Conservation (phyloP, 495 filamentous ascomycete genomes). For the Staphylotrichum tortipilum region DNA sequence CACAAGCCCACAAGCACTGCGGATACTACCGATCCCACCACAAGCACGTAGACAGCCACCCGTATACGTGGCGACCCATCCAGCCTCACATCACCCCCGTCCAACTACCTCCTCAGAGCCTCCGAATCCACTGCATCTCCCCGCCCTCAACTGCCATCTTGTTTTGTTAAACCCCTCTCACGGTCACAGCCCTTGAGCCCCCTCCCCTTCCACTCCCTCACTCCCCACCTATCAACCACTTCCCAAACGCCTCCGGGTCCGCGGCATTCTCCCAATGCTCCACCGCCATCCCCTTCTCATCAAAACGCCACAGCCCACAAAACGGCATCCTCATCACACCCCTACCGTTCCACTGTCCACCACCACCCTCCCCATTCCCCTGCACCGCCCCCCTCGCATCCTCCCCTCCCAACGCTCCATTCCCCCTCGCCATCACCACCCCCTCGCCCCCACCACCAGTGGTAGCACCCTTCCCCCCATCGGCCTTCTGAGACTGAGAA, state of each 20-base stretch:
- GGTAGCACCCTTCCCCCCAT: not conserved
- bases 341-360: no score
- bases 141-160: no score
- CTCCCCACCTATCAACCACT: constrained; percentile 5
- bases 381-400: not conserved
- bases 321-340: constrained; percentile 14
- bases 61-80: no score
- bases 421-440: not conserved
- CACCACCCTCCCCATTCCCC: not conserved
- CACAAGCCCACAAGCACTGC: no score
- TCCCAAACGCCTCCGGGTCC: constrained; percentile 2
- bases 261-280: constrained; percentile 20
- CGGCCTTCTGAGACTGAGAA: no score
- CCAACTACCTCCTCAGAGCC: no score
- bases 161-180: not conserved
- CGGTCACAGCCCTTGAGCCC: not conserved
- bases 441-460: not conserved
- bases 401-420: not conserved
- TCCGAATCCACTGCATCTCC: no score
- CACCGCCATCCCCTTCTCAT: constrained; percentile 8
- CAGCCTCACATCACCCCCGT: no score
- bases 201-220: not conserved
- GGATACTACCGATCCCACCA: no score
- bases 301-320: constrained; percentile 23
- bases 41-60: no score